phyloP scores from a whole-genome alignment of 1,139 yeast genomes.

The Lodderomyces oxycetoniae region DNA sequence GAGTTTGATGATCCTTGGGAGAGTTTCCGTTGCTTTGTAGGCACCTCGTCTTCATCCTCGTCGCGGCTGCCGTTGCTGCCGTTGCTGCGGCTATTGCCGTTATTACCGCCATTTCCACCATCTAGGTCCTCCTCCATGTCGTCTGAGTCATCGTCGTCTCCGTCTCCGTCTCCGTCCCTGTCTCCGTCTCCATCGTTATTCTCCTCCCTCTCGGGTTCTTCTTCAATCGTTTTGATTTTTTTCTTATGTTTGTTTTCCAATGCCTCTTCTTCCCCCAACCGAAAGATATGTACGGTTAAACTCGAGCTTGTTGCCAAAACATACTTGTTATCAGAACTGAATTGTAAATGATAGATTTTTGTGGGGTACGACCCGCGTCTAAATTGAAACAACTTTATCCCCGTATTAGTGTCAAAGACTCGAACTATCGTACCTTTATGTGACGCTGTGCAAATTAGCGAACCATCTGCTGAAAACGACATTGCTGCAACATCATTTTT shows the following conservation, averaged over 20 bases:
- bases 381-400: conserved; percentile 80
- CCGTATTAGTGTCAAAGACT: conserved; percentile 80
- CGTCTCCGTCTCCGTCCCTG: conserved; percentile 20
- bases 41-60: conserved; percentile 23
- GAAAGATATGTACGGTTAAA: conserved; percentile 88
- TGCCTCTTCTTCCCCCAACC: conserved; percentile 60
- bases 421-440: conserved; percentile 93
- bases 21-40: conserved; percentile 32
- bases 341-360: conserved; percentile 75
- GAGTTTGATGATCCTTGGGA: conserved; percentile 42
- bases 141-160: conserved; percentile 19
- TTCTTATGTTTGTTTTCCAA: conserved; percentile 38
- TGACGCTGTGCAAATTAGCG: conserved; percentile 85
- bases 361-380: conserved; percentile 94
- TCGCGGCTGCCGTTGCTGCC: conserved; percentile 25
- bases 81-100: conserved; percentile 24
- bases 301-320: conserved; percentile 86
- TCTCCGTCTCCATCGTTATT: conserved; percentile 19
- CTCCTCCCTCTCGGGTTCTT: conserved; percentile 12
- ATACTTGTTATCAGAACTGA: conserved; percentile 69
- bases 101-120: conserved; percentile 24
- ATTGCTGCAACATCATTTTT: conserved; percentile 79
- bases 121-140: conserved; percentile 30
- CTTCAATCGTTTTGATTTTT: conserved; percentile 22
- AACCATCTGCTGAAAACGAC: conserved; percentile 75